Conservation (phyloP, 495 filamentous ascomycete genomes). For the Astrothelium macrocarpum region DNA sequence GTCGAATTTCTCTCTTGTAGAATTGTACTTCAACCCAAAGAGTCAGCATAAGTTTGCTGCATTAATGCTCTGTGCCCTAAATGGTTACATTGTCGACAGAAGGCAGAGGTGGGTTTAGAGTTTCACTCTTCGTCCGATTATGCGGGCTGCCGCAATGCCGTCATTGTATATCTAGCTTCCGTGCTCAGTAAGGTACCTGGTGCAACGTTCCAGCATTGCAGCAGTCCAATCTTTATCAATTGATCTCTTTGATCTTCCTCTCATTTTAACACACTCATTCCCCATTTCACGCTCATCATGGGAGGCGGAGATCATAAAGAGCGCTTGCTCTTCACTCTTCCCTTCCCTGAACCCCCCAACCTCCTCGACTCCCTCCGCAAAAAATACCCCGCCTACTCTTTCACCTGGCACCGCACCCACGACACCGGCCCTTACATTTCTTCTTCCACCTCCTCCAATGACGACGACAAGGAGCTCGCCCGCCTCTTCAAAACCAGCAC, state of each 20-base stretch:
- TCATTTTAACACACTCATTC: not conserved
- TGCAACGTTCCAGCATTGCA: not conserved
- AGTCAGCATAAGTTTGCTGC: too few relatives aligned
- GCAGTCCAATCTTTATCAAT: not conserved
- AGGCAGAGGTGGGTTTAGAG: too few relatives aligned
- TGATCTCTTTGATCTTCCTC: not conserved
- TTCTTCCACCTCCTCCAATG: conserved; percentile 25
- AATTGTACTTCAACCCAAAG: too few relatives aligned
- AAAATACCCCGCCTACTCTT: conserved; percentile 39
- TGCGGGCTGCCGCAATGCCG: not conserved
- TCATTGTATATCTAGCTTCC: not conserved
- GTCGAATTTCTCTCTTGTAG: too few relatives aligned
- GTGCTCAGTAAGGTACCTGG: not conserved
- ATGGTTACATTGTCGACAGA: too few relatives aligned
- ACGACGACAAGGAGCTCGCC: too few relatives aligned
- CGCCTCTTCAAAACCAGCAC: conserved; percentile 52
- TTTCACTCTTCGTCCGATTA: too few relatives aligned
- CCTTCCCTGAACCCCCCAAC: conserved; percentile 33
- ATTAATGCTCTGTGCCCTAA: too few relatives aligned
- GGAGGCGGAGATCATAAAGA: conserved; percentile 30
- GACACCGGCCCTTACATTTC: too few relatives aligned
- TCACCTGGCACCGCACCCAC: not conserved
- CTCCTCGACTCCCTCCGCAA: conserved; percentile 37
- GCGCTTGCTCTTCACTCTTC: conserved; percentile 39
- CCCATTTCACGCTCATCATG: conserved; percentile 17